Conservation (phyloP, 2,329 filamentous ascomycete genomes). For the Pseudodiploospora longispora region DNA sequence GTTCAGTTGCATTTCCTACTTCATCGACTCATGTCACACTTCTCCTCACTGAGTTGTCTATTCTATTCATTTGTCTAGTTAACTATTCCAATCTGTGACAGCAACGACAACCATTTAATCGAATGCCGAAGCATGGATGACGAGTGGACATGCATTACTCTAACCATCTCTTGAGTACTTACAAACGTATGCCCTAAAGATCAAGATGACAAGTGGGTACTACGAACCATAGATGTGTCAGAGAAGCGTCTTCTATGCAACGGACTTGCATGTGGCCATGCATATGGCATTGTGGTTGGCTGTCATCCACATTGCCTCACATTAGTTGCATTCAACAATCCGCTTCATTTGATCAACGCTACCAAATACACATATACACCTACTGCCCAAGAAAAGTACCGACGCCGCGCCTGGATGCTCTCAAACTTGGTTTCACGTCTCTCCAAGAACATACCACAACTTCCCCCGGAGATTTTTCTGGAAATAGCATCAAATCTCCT, state of each 20-base stretch:
- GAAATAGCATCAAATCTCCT: conserved; percentile 1
- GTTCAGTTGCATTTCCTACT: no score
- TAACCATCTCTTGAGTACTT: neutral
- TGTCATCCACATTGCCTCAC: no score
- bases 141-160: neutral
- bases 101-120: no score
- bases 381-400: conserved; percentile 1
- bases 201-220: no score
- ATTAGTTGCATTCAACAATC: no score
- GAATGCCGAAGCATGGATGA: no score
- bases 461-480: conserved; percentile 1
- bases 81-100: no score
- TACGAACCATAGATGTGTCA: neutral
- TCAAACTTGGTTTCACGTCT: neutral
- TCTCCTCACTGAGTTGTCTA: no score
- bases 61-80: no score
- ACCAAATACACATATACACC: conserved; percentile 1
- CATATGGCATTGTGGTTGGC: neutral
- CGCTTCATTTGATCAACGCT: no score
- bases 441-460: neutral
- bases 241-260: neutral
- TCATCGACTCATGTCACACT: no score
- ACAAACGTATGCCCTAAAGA: no score
- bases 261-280: neutral
- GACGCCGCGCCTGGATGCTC: conserved; percentile 3